Base-by-base conservation (phyloP, 768 basidiomycete genomes). In the Tephrocybe sp. region DNA sequence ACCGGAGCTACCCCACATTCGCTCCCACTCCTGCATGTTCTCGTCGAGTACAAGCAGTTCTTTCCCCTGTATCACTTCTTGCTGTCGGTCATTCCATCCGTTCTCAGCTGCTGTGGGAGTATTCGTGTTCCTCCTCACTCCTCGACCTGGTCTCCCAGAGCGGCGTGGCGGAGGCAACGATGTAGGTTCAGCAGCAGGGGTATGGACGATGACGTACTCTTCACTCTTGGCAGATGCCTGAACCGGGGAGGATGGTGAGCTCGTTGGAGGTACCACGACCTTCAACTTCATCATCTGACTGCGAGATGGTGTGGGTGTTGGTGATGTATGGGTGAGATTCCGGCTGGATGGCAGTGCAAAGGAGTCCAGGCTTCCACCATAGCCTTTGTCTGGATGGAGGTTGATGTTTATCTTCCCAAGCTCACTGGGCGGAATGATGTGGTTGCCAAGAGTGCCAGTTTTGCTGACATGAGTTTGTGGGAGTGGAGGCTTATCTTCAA, bases 371-470 rank as follows among this genome's bases (percentile, higher is more conserved):
- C 45, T 45, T 5, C 23, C 45, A 12, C 32, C 45, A 14, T 23
- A 48, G 12, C n/a, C 20, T n/a, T 40, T 33, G 28, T 48, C 43
- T 40, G 3, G 25, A 64, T 55, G 8, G 17, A 39, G 8, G 18
- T 39, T 68, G 64, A 36, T 15, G 4, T 4, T 15, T 43, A 80
- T 62, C 38, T 72, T 73, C 24, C 69, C 68, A n/a, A 86, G 69
- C 57, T 86, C 81, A 15, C 68, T 71, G 0, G 84, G 85, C 1
- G 82, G 66, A 15, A 86, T 62, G 60, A 85, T 86, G 54, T 79
- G 78, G 49, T 76, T 73, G 1, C 58, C 66, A 1, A 73, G 45
- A 40, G 30, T 41, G 11, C 11, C 20, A 2, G 30, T 11, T 11
- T 32, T 46, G 17, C 63, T 50, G 3, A 56, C 43, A 7, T n/a